These are phyloP conservation scores for Sclerotinia trifoliorum DNA, from an alignment of 2,329 filamentous ascomycete species.

Conservation along the genomic window DNA sequence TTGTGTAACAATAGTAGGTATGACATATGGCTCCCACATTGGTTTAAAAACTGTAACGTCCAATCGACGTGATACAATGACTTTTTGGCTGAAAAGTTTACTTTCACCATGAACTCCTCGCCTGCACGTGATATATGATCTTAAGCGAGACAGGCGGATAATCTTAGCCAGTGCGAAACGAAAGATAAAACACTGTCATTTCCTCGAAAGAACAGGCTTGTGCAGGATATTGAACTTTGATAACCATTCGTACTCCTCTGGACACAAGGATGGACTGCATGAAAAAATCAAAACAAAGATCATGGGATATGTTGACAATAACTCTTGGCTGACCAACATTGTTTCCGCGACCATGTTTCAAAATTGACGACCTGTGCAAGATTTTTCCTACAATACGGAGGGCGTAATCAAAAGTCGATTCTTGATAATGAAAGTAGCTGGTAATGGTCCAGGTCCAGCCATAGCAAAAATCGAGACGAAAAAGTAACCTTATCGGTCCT, in stretches of 20 bases:
- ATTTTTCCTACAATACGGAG: neutral
- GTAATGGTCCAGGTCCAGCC: neutral
- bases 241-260: neutral
- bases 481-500: constrained; percentile 30
- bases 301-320: neutral
- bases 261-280: neutral
- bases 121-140: no score
- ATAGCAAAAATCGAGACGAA: constrained; percentile 23
- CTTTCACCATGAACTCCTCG: neutral
- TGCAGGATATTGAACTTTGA: neutral
- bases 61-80: neutral
- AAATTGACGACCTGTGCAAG: neutral
- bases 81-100: neutral
- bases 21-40: neutral
- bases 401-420: neutral
- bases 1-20: neutral
- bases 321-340: neutral
- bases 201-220: neutral
- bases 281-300: neutral
- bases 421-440: neutral
- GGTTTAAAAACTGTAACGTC: neutral
- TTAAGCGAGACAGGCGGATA: neutral
- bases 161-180: neutral
- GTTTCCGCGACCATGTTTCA: neutral
- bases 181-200: neutral